Base-by-base conservation (phyloP, 768 basidiomycete genomes). In the Boletus tylopilopsis region DNA sequence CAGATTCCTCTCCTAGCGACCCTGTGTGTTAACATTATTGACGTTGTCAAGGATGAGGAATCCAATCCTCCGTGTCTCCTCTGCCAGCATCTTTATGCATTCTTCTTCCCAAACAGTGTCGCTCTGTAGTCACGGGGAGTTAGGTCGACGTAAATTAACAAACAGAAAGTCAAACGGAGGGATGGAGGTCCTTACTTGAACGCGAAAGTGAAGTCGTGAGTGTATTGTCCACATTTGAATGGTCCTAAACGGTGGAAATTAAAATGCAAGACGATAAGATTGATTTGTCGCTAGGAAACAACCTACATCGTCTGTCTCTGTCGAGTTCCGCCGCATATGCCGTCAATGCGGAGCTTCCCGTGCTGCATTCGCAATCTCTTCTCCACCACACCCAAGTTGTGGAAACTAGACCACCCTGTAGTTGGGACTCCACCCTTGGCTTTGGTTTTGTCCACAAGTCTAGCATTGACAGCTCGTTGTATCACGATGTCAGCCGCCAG, bases 181-280 rank as follows among this genome's bases (percentile, higher is more conserved):
- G 29, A 3, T 29, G 5, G 32, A 15, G 0, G 16, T n/a, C 42
- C 59, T 15, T 9, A 61, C 59, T 24, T 51, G 47, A 16, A 55
- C 15, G 33, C 58, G 46, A 25, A 57, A 50, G 27, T 47, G 34
- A 1, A 60, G 9, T 25, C 38, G 58, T 0, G 59, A 61, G 9
- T 51, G 46, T 40, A 60, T 57, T 4, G 59, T 54, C 59, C 59
- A 61, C 30, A 49, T 54, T 25, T 61, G 55, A 21, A 54, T 22
- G 2, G 37, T 44, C 29, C 59, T 60, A 27, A 1, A 19, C n/a
- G n/a, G 15, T 3, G 9, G 10, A 19, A 29, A 12, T 4, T 8
- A 18, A 12, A 12, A 21, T 15, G 9, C 10, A 10, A 16, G 35
- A 29, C 8, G 12, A n/a, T n/a, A n/a, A n/a, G n/a, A n/a, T n/a